Evolutionary conservation across 345 rosid species (phyloP).

Genomic region (Rhizophora mangle): DNA sequence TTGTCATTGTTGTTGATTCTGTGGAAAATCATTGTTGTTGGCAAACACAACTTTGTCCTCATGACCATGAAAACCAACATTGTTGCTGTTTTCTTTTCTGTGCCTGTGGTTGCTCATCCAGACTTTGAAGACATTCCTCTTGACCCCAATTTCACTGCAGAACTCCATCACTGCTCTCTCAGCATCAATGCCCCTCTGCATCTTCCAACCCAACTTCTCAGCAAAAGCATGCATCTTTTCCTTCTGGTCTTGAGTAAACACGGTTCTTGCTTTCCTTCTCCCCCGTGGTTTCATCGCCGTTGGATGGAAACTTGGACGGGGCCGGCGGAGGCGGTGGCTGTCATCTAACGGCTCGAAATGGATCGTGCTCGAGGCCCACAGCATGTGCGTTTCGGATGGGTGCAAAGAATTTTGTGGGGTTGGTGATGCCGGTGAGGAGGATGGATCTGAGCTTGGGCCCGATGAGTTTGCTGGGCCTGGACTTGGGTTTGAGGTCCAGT

Average conservation of each 20-base stretch:
- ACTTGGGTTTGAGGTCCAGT: constrained; percentile 37
- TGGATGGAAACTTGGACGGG: constrained; percentile 10
- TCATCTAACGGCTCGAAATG: constrained; percentile 35
- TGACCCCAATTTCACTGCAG: constrained; percentile 57
- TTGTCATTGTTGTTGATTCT: not conserved
- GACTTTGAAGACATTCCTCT: constrained; percentile 66
- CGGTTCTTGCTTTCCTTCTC: constrained; percentile 59
- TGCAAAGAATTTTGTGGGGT: constrained; percentile 51
- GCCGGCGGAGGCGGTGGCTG: constrained; percentile 18
- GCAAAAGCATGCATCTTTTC: constrained; percentile 64
- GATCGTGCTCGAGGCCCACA: constrained; percentile 49
- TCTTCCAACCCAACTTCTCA: constrained; percentile 68
- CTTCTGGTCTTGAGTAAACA: constrained; percentile 64
- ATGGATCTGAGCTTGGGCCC: constrained; percentile 28
- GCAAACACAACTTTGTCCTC: constrained; percentile 5
- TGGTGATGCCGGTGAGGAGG: constrained; percentile 51
- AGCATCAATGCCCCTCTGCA: constrained; percentile 46
- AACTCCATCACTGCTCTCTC: constrained; percentile 46
- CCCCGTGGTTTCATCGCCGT: constrained; percentile 24
- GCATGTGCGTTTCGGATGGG: constrained; percentile 61
- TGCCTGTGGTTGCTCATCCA: constrained; percentile 85
- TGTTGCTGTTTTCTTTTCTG: constrained; percentile 32
- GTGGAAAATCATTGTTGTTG: not conserved
- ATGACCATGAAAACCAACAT: not conserved
- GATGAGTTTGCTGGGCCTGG: constrained; percentile 29